Percentiles rank a stretch among this genome's conserved stretches.
Conservation (phyloP, 768 basidiomycete genomes). For the Hemileccinum rubropunctum region DNA sequence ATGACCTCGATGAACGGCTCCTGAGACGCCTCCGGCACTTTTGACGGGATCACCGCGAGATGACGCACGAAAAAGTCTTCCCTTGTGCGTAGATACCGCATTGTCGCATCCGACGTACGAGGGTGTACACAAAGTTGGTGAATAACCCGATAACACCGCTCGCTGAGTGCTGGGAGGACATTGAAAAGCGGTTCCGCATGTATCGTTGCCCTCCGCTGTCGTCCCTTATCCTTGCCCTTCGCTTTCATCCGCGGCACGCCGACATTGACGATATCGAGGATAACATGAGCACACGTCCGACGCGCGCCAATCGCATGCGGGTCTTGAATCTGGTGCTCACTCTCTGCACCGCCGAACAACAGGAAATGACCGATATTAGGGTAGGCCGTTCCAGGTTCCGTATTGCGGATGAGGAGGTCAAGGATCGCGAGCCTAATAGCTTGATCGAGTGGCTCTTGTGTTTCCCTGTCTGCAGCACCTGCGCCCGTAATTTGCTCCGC, state of each 20-base stretch:
- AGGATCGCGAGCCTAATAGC: conserved; percentile 75
- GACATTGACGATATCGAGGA: conserved; percentile 71
- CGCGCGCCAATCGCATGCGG: conserved; percentile 71
- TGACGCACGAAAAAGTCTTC: conserved; percentile 91
- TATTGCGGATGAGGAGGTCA: conserved; percentile 78
- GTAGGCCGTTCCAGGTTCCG: conserved; percentile 54
- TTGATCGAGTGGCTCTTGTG: conserved; percentile 52
- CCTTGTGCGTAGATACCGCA: conserved; percentile 81
- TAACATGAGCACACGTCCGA: conserved; percentile 73
- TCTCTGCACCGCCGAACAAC: conserved; percentile 65
- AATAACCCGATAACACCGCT: conserved; percentile 79
- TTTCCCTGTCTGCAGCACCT: conserved; percentile 57
- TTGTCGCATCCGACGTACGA: conserved; percentile 73
- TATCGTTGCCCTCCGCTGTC: conserved; percentile 25
- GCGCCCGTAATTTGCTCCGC: conserved; percentile 70
- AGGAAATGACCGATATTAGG: conserved; percentile 90
- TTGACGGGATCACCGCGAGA: conserved; percentile 70
- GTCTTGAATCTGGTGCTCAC: conserved; percentile 69
- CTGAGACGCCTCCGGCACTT: conserved; percentile 47
- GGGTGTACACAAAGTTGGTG: conserved; percentile 88
- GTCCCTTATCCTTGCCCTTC: conserved; percentile 38
- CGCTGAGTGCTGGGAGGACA: conserved; percentile 73
- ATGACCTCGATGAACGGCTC: conserved; percentile 55
- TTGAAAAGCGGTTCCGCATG: conserved; percentile 54
- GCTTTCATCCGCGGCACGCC: conserved; percentile 63